Base-by-base conservation (phyloP, 208 protist genomes). In the Angomonas desouzai region DNA sequence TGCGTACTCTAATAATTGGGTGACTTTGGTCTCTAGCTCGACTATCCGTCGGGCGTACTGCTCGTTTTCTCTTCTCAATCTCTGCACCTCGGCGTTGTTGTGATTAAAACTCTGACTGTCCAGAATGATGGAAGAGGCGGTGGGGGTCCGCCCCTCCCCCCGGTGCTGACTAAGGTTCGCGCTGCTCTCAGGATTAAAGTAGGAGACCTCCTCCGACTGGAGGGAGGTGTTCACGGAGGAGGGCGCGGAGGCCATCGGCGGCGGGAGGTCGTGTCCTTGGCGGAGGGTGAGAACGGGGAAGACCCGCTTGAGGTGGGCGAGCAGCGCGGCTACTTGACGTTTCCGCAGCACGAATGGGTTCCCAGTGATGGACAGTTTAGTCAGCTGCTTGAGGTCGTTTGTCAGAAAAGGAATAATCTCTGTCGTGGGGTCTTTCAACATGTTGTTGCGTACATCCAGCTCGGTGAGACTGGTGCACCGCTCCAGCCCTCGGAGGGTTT, bases 261-360 rank as follows among this genome's bases (percentile, higher is more conserved):
- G 11, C 11, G 30, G 49, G 18, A 30, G 25, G 49, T 10, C 49
- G 23, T 30, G 49, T 18, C 49, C 49, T 2, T 13, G 25, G 2
- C 10, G 49, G 4, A 23, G 10, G 25, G 25, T 56, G 11, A 34
- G 27, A 30, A 34, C 25, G 18, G 7, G 49, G 16, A 32, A 40
- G 23, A 88, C 30, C 34, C 27, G 36, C 32, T 82, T 79, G 1
- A 93, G 65, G 3, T 91, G 56, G 7, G 72, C 53, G 20, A 47
- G 63, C n/a, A 90, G 34, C 1, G 72, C 55, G 20, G 30, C 34
- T 43, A 85, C 45, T 47, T 78, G 40, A 4, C 76, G 64, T 57
- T 78, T 74, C 22, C 75, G 77, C 55, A 77, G 48, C 51, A 81
- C 55, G 16, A 94, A 53, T 11, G 89, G 83, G 57, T 94, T 94